Percentiles rank a stretch among this genome's conserved stretches.
These are phyloP conservation scores for Hymenotorrendiella dingleyae DNA, from an alignment of 2,329 filamentous ascomycete genomes.

Conservation along the genomic window DNA sequence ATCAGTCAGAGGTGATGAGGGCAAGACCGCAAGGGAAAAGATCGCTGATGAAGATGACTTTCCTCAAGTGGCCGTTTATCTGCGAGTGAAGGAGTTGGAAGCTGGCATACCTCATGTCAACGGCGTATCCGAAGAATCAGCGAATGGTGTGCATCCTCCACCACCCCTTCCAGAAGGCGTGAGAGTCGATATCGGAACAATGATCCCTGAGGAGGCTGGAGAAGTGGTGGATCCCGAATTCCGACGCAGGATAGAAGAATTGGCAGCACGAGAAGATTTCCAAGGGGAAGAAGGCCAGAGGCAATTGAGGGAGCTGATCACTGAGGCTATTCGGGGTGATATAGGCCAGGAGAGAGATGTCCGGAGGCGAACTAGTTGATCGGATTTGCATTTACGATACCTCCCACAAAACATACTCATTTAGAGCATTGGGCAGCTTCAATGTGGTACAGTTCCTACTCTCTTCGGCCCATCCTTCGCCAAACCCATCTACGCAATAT, in stretches of 20 bases:
- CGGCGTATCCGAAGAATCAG: conserved; percentile 25
- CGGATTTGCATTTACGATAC: conserved; percentile 28
- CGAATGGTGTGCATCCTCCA: conserved; percentile 31
- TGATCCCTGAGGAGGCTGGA: conserved; percentile 56
- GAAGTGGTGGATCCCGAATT: conserved; percentile 78
- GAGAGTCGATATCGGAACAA: conserved; percentile 69
- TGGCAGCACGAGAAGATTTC: conserved; percentile 80
- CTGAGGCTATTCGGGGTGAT: conserved; percentile 70
- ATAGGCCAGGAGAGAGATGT: conserved; percentile 61
- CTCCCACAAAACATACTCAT: conserved; percentile 58
- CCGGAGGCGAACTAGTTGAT: conserved; percentile 53
- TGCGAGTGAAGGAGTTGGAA: conserved; percentile 38
- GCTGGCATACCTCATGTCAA: conserved; percentile 27
- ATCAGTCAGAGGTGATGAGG: conserved; percentile 62
- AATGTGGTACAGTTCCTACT: conserved; percentile 48
- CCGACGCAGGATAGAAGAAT: conserved; percentile 77
- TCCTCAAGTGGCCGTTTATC: conserved; percentile 67
- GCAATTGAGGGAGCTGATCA: conserved; percentile 70
- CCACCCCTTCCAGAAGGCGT: conserved; percentile 69
- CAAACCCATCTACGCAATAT: conserved; percentile 46
- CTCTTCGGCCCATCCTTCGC: conserved; percentile 38
- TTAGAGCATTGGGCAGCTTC: conserved; percentile 41
- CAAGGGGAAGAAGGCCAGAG: conserved; percentile 73
- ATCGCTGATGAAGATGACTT: conserved; percentile 74
- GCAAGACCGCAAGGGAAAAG: conserved; percentile 73